Evolutionary conservation across 2,329 filamentous ascomycete species (phyloP), one percentile per base, ranked within the genome.

Genomic region (Helotiales sp.): DNA sequence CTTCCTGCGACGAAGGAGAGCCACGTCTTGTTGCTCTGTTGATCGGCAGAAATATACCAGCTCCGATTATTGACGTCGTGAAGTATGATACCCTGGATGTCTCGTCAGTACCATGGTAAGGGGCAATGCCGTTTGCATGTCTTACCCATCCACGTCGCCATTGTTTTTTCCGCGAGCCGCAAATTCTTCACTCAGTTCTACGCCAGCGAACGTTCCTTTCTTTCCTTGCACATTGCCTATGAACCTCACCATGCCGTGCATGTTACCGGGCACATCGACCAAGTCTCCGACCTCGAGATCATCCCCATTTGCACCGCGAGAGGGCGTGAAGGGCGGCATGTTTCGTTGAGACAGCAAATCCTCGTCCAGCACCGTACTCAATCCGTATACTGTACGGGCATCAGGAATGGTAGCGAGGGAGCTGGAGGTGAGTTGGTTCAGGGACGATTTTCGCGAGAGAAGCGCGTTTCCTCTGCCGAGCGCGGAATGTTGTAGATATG

Each of bases 81-180:
- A 99, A 99, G 75, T 99, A 99, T 31, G 79, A 84, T 49, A 87
- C 70, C 56, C 85, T 88, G 70, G 34, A 62, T 55, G 44, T 60
- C 47, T 54, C 66, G 66, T 67, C 66, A 70, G 58, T 64, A 64
- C 25, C 36, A 34, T 36, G 31, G 40, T 40, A 55, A 47, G 30
- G 42, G 55, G 61, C 33, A 57, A 42, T 49, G 52, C 55, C 59
- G 59, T 63, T 64, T 64, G 63, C 70, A 42, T 65, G 61, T 73
- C 84, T 75, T 81, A 93, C 90, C 93, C 95, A 66, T 98, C 93
- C 54, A 98, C 95, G 73, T 96, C 93, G 63, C 95, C 95, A 69
- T 84, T 96, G 71, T 99, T 99, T 80, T 99, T 99, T 31, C 95
- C 95, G 70, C 89, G 85, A 52, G 81, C 74, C 31, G 92, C 90